Percentiles rank a stretch among this genome's conserved stretches.
phyloP scores from a whole-genome alignment of 805 yeast genomes.

The Hermanozyma aechmeae region DNA sequence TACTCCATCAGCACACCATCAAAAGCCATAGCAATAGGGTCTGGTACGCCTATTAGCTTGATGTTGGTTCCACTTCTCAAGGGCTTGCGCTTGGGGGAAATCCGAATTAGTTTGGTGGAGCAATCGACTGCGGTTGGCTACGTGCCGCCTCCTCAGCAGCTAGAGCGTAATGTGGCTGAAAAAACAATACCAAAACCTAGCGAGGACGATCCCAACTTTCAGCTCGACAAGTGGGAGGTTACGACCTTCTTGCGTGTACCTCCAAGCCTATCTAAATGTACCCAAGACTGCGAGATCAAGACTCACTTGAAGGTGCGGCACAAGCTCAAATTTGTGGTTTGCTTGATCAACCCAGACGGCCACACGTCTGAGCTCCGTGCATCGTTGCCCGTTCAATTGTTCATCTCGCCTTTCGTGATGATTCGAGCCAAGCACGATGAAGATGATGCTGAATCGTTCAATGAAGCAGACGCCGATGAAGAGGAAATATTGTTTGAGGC shows the following conservation, averaged over 20 bases:
- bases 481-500: constrained; percentile 24
- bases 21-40: constrained; percentile 86
- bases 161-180: constrained; percentile 50
- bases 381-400: constrained; percentile 70
- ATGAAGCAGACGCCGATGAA: constrained; percentile 6
- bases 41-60: constrained; percentile 60
- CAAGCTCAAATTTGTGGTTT: constrained; percentile 73
- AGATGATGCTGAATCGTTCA: constrained; percentile 1
- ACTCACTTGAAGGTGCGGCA: constrained; percentile 76
- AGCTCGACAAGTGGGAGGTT: constrained; percentile 64
- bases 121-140: constrained; percentile 52
- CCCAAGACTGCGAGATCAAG: constrained; percentile 79
- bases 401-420: constrained; percentile 75
- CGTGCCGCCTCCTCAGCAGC: constrained; percentile 40
- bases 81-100: constrained; percentile 70
- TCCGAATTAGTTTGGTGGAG: constrained; percentile 63
- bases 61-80: constrained; percentile 71
- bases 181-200: constrained; percentile 35
- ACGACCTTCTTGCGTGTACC: constrained; percentile 57
- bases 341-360: constrained; percentile 80
- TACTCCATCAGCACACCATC: constrained; percentile 80
- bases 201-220: constrained; percentile 33
- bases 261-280: constrained; percentile 58
- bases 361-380: constrained; percentile 90
- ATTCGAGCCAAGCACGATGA: constrained; percentile 40